A percentile compares a stretch with the other conserved stretches of the same genome.
phyloP scores from a whole-genome alignment of 352 stramenopile species.

The Phytophthora brassicae region DNA sequence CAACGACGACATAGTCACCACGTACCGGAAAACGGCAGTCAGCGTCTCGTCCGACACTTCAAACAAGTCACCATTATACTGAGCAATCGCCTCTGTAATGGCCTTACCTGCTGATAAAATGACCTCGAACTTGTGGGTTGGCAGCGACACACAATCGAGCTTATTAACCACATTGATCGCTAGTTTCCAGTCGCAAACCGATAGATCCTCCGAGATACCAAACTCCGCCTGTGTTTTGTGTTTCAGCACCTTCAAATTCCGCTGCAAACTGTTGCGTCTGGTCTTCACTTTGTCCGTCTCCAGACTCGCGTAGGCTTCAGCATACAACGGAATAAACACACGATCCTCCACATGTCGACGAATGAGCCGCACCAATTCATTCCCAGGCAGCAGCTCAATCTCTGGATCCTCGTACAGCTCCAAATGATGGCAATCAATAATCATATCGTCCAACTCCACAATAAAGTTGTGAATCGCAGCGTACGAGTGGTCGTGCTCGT shows the following conservation, averaged over 20 bases:
- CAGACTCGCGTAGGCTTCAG: constrained; percentile 55
- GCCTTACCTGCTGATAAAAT: constrained; percentile 56
- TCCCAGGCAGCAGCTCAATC: constrained; percentile 67
- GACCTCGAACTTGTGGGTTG: constrained; percentile 83
- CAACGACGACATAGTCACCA: constrained; percentile 63
- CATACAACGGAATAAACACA: constrained; percentile 68
- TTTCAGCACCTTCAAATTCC: constrained; percentile 69
- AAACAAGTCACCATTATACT: constrained; percentile 56
- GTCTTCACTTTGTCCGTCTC: constrained; percentile 44
- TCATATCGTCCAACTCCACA: constrained; percentile 56
- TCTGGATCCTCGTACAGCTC: constrained; percentile 62
- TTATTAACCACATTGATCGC: constrained; percentile 56
- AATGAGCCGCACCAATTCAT: constrained; percentile 75
- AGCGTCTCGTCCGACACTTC: constrained; percentile 63
- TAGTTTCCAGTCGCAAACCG: constrained; percentile 61
- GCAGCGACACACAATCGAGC: constrained; percentile 77
- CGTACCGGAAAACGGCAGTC: constrained; percentile 68
- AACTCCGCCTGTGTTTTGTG: constrained; percentile 59
- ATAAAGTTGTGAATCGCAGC: constrained; percentile 63
- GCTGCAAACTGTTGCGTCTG: constrained; percentile 33
- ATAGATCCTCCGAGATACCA: constrained; percentile 64
- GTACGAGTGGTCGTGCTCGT: constrained; percentile 51
- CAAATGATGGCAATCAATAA: constrained; percentile 71
- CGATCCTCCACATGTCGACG: constrained; percentile 79
- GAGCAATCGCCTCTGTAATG: constrained; percentile 52